Base-by-base conservation (phyloP, 2,329 filamentous ascomycete species). In the Diaporthe citri region DNA sequence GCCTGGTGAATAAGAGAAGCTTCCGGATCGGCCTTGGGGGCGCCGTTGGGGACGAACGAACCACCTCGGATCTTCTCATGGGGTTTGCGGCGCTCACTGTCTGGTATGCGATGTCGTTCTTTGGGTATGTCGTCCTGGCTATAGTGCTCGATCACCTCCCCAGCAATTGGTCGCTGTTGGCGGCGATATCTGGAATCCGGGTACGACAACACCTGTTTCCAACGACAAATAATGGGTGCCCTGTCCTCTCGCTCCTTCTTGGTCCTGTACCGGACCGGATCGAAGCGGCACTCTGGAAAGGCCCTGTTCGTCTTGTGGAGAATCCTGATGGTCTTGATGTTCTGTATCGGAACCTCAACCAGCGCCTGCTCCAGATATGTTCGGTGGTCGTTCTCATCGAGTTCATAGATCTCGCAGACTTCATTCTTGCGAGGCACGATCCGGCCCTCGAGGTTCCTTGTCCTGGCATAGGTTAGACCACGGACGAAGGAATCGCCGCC, bases 231-330 rank as follows among this genome's bases (percentile, higher is more conserved):
- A 1, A 93, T 79, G 0, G 81, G 79, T 0, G 84, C 86, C 20
- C 82, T 78, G 1, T 80, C 74, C 15, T 80, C 78, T 0, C 81
- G 74, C 2, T 80, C 77, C 0, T 79, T 31, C 1, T 77, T 77
- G 17, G 78, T 78, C 0, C 64, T 69, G 48, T 79, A 84, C 0
- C 79, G 67, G 0, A 69, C 39, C 0, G 62, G 31, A 0, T 81
- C 71, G 10, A 82, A 83, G 0, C 82, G 79, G 64, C 84, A 83
- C 0, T 80, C 73, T 0, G 88, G 88, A 57, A 86, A 91, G 0
- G 81, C 78, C 0, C 85, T 80, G 74, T 94, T 95, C 0, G 92
- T 94, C 2, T 88, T 81, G 0, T 85, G 79, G 0, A 94, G 81
- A 0, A 79, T 80, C 0, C 90, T 82, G 9, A 85, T 81, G 1